Evolutionary conservation across 139 green algal genomes (phyloP).

Genomic region (Closterium sp.): DNA sequence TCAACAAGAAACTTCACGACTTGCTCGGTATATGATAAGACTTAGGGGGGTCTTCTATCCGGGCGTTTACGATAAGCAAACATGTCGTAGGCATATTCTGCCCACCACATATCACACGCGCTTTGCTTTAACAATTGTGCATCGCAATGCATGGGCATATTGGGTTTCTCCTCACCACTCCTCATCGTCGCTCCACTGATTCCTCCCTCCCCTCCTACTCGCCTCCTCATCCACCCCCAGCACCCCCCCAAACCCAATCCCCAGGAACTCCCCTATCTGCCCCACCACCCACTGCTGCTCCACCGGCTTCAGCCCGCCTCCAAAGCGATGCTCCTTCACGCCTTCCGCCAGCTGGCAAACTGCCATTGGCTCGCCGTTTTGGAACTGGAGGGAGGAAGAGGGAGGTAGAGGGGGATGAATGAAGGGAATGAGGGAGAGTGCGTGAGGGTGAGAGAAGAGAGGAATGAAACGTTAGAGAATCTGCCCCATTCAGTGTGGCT

Average conservation of each 20-base stretch:
- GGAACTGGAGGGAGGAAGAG: neutral
- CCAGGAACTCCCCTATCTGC: constrained; percentile 24
- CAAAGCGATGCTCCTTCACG: constrained; percentile 33
- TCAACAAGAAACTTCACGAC: too few relatives aligned
- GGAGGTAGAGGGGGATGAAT: too few relatives aligned
- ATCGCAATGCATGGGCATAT: too few relatives aligned
- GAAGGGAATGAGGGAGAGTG: too few relatives aligned
- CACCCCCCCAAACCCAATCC: neutral
- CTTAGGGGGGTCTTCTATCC: too few relatives aligned
- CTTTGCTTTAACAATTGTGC: too few relatives aligned
- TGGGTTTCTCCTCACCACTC: neutral
- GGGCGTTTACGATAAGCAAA: too few relatives aligned
- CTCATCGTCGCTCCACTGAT: neutral
- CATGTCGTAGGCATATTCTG: too few relatives aligned
- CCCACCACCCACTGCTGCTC: constrained; percentile 39
- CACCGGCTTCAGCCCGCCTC: constrained; percentile 24
- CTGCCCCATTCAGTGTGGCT: neutral
- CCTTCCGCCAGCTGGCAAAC: constrained; percentile 34
- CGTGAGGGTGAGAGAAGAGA: too few relatives aligned
- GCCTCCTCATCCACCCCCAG: neutral
- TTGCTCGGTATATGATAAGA: too few relatives aligned
- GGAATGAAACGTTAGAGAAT: neutral
- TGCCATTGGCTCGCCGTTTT: constrained; percentile 36
- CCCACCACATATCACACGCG: too few relatives aligned
- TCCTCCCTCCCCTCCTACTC: neutral